phyloP scores from a whole-genome alignment of 495 filamentous ascomycete species.

The Chaetomium fimeti region DNA sequence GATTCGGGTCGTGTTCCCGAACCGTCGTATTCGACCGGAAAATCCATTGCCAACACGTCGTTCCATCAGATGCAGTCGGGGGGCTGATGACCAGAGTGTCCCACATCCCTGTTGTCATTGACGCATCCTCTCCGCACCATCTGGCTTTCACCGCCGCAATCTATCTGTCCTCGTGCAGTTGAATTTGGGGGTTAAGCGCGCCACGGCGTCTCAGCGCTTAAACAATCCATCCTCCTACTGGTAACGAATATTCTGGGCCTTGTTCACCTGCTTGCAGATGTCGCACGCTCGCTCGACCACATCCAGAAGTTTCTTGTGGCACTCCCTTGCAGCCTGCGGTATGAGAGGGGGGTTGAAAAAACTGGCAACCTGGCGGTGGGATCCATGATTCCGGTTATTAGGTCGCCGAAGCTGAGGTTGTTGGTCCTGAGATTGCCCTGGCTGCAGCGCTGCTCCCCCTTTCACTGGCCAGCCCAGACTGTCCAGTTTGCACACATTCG shows the following conservation, averaged over 20 bases:
- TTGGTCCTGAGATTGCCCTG: background rate
- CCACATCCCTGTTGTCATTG: background rate
- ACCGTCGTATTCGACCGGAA: background rate
- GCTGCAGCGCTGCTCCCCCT: background rate
- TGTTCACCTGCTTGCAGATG: background rate
- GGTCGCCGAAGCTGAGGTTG: background rate
- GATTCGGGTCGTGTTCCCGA: background rate
- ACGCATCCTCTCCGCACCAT: background rate
- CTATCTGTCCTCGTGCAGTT: background rate
- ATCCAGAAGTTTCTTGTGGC: background rate
- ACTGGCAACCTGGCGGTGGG: background rate
- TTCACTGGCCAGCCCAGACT: background rate
- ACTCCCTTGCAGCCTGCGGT: background rate
- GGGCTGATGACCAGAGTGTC: too few relatives aligned
- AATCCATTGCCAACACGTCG: background rate
- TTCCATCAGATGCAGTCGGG: background rate
- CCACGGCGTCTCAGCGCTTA: conserved; percentile 3
- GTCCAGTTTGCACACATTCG: background rate
- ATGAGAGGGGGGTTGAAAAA: background rate
- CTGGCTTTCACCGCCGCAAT: background rate
- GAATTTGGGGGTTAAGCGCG: background rate
- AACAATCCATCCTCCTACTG: background rate
- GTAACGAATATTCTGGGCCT: background rate
- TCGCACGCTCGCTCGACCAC: background rate
- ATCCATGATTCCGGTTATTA: background rate